phyloP scores from a whole-genome alignment of 2,329 filamentous ascomycete species.

The Trichoderma cornu-damae region DNA sequence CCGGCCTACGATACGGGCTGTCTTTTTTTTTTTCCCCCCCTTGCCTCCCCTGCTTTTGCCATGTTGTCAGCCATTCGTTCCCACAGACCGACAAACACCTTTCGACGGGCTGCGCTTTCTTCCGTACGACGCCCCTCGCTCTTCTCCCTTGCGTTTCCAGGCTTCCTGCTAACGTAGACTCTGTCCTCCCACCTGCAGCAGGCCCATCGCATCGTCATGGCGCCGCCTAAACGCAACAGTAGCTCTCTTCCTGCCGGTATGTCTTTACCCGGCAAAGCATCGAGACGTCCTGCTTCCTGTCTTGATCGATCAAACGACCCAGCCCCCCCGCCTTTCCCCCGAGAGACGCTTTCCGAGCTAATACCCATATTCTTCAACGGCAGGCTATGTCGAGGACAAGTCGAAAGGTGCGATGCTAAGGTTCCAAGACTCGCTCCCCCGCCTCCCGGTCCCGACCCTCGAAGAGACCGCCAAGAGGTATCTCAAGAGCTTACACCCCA shows the following conservation, averaged over 20 bases:
- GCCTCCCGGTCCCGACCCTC: constrained; percentile 72
- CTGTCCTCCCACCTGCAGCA: constrained; percentile 5
- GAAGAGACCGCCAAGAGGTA: constrained; percentile 78
- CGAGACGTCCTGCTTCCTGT: not conserved
- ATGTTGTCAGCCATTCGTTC: constrained; percentile 35
- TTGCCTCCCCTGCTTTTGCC: constrained; percentile 23
- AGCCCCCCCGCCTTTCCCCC: not conserved
- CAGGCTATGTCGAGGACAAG: constrained; percentile 74
- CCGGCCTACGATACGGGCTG: not conserved
- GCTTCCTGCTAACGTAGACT: not conserved
- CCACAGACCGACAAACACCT: constrained; percentile 32
- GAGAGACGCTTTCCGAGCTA: not conserved
- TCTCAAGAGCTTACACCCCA: constrained; percentile 70
- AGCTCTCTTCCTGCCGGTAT: constrained; percentile 53
- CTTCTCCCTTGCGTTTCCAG: not conserved
- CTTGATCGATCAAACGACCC: not conserved
- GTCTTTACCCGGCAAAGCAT: constrained; percentile 16
- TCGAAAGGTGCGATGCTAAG: constrained; percentile 76
- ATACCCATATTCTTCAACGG: not conserved
- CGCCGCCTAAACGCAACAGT: constrained; percentile 49
- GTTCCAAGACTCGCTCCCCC: constrained; percentile 79
- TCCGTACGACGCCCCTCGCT: not conserved
- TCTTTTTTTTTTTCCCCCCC: too few relatives aligned
- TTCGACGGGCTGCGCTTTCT: constrained; percentile 30
- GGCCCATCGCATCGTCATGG: constrained; percentile 40